Evolutionary conservation across 2,329 filamentous ascomycete genomes (phyloP), one percentile per base, ranked within the genome.

Genomic region (Colletotrichum aenigma): DNA sequence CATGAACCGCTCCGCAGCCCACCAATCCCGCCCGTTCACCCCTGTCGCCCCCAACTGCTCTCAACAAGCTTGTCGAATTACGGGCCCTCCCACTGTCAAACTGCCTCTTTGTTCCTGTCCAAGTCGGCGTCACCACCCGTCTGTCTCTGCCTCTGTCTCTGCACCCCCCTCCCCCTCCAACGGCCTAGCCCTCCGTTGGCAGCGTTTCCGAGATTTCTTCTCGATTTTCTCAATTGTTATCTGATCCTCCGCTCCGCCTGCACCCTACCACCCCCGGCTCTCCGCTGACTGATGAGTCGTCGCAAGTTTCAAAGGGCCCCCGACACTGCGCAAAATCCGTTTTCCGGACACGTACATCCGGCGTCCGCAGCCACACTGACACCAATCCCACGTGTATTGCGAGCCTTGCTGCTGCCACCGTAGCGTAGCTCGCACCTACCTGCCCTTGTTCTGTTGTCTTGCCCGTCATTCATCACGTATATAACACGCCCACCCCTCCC

Each of bases 381-480:
- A 71, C 61, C 52, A 52, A 48, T 64, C 58, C 58, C 58, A 43
- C 48, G 65, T 58, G n/a, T 70, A 7, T 74, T 52, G 43, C 43
- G 43, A 52, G 43, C n/a, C n/a, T 70, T 71, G 62, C 55, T 26
- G 55, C 55, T 28, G 55, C 16, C 43, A n/a, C 38, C 38, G 38
- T 48, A 48, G 38, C 18, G n/a, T 52, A 52, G 6, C 43, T 52
- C 43, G 26, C 12, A 36, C 28, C 58, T 32, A 9, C 48, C 52
- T 26, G 15, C 52, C 21, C 52, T 26, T 56, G 26, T 18, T 13
- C 43, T 52, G 15, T 36, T 36, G 21, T 24, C 28, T 26, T 67
- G 24, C 21, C 30, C 28, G 48, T 55, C 79, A 79, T 52, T 77
- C 80, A 81, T 79, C 80, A 30, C 38, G 43, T 70, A 67, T 75